A percentile compares a stretch with the other conserved stretches of the same genome.
Conservation (phyloP, 169 alveolate genomes). For the Cryptosporidium sp. region DNA sequence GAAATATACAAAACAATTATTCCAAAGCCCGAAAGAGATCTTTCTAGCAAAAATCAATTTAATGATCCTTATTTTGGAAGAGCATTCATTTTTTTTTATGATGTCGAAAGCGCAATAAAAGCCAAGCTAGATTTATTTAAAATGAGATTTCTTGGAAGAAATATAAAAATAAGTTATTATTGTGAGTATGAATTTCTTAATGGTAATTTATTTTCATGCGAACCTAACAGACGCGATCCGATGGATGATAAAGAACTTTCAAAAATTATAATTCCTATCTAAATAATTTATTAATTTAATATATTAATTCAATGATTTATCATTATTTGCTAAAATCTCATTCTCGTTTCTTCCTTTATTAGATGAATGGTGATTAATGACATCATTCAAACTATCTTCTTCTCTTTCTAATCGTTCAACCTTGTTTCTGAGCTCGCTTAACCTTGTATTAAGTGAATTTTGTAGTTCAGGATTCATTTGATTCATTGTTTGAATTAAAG, state of each 20-base stretch:
- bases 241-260: conserved; percentile 5
- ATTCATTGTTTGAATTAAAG: conserved; percentile 40
- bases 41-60: background rate
- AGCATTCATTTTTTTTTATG: conserved; percentile 22
- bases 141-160: conserved; percentile 59
- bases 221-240: conserved; percentile 21
- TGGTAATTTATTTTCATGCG: background rate
- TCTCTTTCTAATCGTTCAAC: conserved; percentile 32
- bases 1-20: conserved; percentile 15
- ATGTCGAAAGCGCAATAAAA: conserved; percentile 44
- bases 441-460: conserved; percentile 25
- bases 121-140: conserved; percentile 52
- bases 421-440: conserved; percentile 26
- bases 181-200: conserved; percentile 32
- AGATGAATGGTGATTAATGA: conserved; percentile 1
- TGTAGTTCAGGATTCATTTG: conserved; percentile 56
- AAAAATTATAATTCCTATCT: background rate
- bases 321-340: background rate
- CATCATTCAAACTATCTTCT: conserved; percentile 19
- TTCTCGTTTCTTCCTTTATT: background rate
- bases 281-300: background rate
- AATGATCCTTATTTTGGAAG: conserved; percentile 17
- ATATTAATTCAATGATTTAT: background rate
- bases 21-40: conserved; percentile 7
- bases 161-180: conserved; percentile 29